A percentile compares a stretch with the other conserved stretches of the same genome.
These are phyloP conservation scores for Chaetomium cochliodes DNA, from an alignment of 495 filamentous ascomycete species.

Conservation along the genomic window DNA sequence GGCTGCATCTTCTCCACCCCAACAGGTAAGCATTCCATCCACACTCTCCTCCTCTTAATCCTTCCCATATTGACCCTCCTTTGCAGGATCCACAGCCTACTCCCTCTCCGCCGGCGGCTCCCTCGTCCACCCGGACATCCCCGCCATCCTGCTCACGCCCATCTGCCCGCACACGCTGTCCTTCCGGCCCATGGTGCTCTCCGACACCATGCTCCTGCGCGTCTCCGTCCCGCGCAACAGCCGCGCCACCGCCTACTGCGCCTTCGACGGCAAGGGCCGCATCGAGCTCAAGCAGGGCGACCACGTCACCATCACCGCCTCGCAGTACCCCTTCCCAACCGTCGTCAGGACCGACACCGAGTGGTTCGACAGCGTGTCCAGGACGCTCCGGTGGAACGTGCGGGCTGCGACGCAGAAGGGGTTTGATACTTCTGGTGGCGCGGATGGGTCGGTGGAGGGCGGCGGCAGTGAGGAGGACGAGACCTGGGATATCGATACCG, in stretches of 20 bases:
- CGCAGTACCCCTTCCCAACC: conserved; percentile 93
- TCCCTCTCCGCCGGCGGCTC: conserved; percentile 94
- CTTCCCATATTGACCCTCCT: conserved; percentile 10
- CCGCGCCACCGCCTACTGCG: conserved; percentile 89
- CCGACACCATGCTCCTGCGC: conserved; percentile 84
- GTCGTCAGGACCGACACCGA: conserved; percentile 77
- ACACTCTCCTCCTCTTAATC: neutral
- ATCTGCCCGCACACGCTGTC: conserved; percentile 97
- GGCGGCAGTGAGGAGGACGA: conserved; percentile 47
- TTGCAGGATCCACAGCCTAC: conserved; percentile 80
- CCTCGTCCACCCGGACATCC: conserved; percentile 94
- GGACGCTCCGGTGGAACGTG: conserved; percentile 90
- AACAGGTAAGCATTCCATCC: conserved; percentile 57
- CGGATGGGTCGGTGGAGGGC: conserved; percentile 21
- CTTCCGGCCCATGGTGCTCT: conserved; percentile 98
- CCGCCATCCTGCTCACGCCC: conserved; percentile 93
- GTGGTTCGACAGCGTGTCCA: conserved; percentile 91
- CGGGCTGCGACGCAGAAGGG: conserved; percentile 82
- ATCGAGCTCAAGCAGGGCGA: conserved; percentile 89
- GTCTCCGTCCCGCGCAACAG: conserved; percentile 80
- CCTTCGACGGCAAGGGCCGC: conserved; percentile 94
- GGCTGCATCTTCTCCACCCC: conserved; percentile 97
- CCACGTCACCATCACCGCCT: conserved; percentile 90
- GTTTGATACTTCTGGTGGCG: conserved; percentile 55
- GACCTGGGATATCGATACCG: conserved; percentile 84